A percentile compares a stretch with the other conserved stretches of the same genome.
Conservation (phyloP, 2,329 filamentous ascomycete genomes). For the Alternaria solani region DNA sequence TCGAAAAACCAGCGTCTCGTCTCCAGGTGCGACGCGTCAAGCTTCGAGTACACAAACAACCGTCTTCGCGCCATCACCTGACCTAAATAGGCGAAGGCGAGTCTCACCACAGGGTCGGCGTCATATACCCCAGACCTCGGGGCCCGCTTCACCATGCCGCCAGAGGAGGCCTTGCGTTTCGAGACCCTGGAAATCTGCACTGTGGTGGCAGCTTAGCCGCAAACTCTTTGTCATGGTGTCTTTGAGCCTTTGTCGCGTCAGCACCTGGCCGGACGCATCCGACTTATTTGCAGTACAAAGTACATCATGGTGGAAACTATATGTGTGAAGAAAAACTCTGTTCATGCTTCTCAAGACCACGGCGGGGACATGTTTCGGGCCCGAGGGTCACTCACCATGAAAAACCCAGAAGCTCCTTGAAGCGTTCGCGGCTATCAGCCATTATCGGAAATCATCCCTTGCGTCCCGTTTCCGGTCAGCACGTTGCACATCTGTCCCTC, state of each 20-base stretch:
- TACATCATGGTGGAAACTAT: conserved; percentile 8
- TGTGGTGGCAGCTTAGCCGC: conserved; percentile 29
- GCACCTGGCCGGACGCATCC: conserved; percentile 27
- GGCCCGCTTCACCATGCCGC: conserved; percentile 40
- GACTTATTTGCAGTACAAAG: conserved; percentile 15
- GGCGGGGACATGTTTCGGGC: conserved; percentile 5
- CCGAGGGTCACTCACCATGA: conserved; percentile 15
- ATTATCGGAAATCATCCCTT: background rate
- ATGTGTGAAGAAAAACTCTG: conserved; percentile 10
- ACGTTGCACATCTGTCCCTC: conserved; percentile 15
- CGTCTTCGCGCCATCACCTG: conserved; percentile 45
- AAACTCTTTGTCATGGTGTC: conserved; percentile 24
- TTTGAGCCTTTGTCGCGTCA: conserved; percentile 1
- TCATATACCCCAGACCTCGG: conserved; percentile 24
- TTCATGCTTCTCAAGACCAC: background rate
- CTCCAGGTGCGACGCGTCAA: conserved; percentile 46
- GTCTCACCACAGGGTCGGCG: conserved; percentile 16
- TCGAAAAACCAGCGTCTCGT: conserved; percentile 34
- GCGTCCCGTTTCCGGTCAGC: conserved; percentile 9
- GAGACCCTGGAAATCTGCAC: conserved; percentile 40
- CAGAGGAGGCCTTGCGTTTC: conserved; percentile 38
- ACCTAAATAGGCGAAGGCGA: conserved; percentile 22
- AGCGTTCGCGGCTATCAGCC: conserved; percentile 7
- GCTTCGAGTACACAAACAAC: conserved; percentile 45
- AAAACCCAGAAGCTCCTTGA: conserved; percentile 9